Base-by-base conservation (phyloP, 331 rosid genomes). In the Malus hybrid region DNA sequence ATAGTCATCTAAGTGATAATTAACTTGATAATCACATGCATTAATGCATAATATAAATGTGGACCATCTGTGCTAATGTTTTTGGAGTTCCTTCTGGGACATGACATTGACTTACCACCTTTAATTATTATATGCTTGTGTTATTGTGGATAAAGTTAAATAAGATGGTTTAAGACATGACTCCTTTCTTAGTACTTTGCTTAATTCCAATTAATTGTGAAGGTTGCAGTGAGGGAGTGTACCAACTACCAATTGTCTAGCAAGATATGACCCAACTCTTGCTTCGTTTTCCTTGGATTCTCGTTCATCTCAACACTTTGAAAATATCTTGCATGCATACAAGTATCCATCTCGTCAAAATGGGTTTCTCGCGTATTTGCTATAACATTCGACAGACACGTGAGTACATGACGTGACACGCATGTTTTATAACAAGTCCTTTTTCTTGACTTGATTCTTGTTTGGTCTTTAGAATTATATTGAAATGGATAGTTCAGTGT, bases 91-190 rank as follows among this genome's bases (percentile, higher is more conserved):
- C 46, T 39, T 39, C 46, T 39, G 27, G 60, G 64, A 33, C 65
- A 50, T 54, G 74, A 32, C 71, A 69, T 33, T 56, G 70, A 36
- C 73, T 78, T 57, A 20, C 65, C 36, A 48, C 59, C 66, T 82
- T 80, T 36, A 48, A 16, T 42, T 28, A 61, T 24, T 48, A 55
- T 62, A 57, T 39, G 22, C 9, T 20, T 42, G 76, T 33, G 69
- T 56, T 67, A 28, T 44, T 22, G 64, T n/a, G 56, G 29, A 14
- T 34, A 9, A 32, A 32, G 67, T 33, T 31, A 32, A 39, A 50
- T 50, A 12, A 75, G 2, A 65, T 32, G 27, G 68, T 32, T 52
- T 18, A 62, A 52, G 64, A 64, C 39, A 75, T 50, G 67, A 75
- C 72, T 32, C 67, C 46, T 39, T 39, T 39, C 12, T 39, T 39